phyloP scores from a whole-genome alignment of 2,329 filamentous ascomycete genomes.

The Phyllosticta citrichinensis region DNA sequence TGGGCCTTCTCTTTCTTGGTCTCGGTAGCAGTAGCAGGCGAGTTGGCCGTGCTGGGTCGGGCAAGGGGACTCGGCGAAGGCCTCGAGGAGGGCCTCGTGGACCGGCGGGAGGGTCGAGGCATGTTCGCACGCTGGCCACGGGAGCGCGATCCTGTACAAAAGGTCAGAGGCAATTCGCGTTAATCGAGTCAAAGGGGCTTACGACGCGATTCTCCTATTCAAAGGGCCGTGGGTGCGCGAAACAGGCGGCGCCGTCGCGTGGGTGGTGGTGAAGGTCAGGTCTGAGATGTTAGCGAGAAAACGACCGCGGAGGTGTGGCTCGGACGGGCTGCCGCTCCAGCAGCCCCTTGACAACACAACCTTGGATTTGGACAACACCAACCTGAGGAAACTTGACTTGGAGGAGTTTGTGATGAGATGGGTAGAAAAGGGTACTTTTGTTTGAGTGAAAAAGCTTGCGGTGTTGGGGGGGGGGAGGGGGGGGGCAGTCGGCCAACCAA shows the following conservation, averaged over 20 bases:
- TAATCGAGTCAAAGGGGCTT: neutral
- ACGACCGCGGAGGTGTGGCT: conserved; percentile 2
- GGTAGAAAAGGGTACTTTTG: neutral
- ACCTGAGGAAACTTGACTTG: neutral
- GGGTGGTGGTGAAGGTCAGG: conserved; percentile 3
- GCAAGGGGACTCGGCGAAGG: conserved; percentile 17
- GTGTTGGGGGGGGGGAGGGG: too few species aligned
- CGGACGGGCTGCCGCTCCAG: conserved; percentile 2
- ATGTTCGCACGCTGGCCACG: conserved; percentile 11
- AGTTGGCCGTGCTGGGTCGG: conserved; percentile 19
- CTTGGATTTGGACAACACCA: neutral
- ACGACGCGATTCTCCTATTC: conserved; percentile 8
- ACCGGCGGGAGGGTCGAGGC: conserved; percentile 27
- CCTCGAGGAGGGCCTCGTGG: conserved; percentile 24
- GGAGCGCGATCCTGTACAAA: conserved; percentile 9
- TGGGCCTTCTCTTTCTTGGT: conserved; percentile 25
- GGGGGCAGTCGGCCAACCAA: neutral
- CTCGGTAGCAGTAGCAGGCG: conserved; percentile 16
- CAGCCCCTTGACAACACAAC: conserved; percentile 2
- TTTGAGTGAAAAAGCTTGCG: neutral
- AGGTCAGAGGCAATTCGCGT: conserved; percentile 3
- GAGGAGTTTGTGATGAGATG: neutral
- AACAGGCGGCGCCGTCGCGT: conserved; percentile 5
- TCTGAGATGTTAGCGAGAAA: conserved; percentile 10
- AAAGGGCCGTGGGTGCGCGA: conserved; percentile 9